Evolutionary conservation across 1,139 yeast species (phyloP), one percentile per base, ranked within the genome.

Genomic region (Scheffersomyces titani): DNA sequence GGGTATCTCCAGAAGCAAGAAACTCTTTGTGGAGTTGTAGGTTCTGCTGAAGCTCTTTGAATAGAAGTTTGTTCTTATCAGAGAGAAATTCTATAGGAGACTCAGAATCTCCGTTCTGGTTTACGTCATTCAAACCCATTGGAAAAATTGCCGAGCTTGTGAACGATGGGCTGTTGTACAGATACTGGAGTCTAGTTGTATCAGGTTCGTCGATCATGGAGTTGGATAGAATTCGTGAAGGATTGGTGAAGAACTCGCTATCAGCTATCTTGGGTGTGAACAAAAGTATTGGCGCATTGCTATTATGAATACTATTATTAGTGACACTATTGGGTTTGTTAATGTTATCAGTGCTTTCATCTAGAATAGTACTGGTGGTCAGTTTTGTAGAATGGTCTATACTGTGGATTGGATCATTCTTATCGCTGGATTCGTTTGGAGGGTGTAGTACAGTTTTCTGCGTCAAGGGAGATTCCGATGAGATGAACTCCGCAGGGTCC

Each of bases 41-140:
- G 44, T 71, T 66, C 24, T 65, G 63, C 18, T 63, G 60, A 21
- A 80, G 60, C 24, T 70, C 71, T 9, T 64, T 59, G 5, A 62
- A 54, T 1, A 77, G 60, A 4, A 65, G 51, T 1, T 65, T 62
- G 58, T 70, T 72, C 52, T 70, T 72, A 48, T 70, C 70, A 47
- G 72, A 70, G 22, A 78, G 63, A 59, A 71, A 73, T 53, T 73
- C 73, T 5, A 76, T 55, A 0, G 81, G 78, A 2, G 64, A 54
- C 21, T 63, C 65, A 2, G 59, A 46, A 7, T 46, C 49, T 2
- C 24, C 24, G 22, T 19, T 46, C 6, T 16, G 20, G n/a, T 19
- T 22, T 6, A n/a, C 24, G 22, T 19, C 9, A 13, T 22, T 46
- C 22, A 20, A 22, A 9, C n/a, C 36, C 19, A 46, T 16, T 3